A percentile compares a stretch with the other conserved stretches of the same genome.
These are phyloP conservation scores for Parasitella parasitica DNA, from an alignment of 371 early-diverging fungal genomes.

Conservation along the genomic window DNA sequence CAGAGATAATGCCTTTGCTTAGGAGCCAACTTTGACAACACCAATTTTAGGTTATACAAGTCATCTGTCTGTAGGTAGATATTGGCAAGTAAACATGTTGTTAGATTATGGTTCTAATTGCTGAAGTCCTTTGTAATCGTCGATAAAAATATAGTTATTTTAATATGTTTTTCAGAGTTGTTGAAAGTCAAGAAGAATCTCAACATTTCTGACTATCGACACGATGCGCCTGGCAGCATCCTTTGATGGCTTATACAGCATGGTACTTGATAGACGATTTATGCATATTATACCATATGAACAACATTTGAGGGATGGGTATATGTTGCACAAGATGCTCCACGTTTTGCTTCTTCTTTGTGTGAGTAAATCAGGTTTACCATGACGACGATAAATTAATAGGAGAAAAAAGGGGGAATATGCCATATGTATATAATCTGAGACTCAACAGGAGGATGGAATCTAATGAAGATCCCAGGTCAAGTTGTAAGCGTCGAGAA, in stretches of 20 bases:
- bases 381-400: background rate
- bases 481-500: background rate
- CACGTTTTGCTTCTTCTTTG: background rate
- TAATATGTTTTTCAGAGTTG: too few relatives aligned
- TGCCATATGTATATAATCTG: background rate
- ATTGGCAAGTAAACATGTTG: too few relatives aligned
- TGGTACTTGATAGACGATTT: background rate
- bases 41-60: background rate
- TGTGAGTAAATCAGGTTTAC: background rate
- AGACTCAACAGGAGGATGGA: background rate
- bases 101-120: too few relatives aligned
- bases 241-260: background rate
- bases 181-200: background rate
- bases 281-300: too few relatives aligned
- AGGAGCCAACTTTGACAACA: background rate
- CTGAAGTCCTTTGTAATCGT: too few relatives aligned
- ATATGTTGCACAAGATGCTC: background rate
- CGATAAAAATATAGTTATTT: too few relatives aligned
- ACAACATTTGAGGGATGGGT: background rate
- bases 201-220: background rate
- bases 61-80: too few relatives aligned
- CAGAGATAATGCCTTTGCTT: background rate
- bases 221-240: background rate
- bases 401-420: background rate
- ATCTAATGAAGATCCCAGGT: background rate